Base-by-base conservation (phyloP, 2,329 filamentous ascomycete genomes). In the Cytospora mali region DNA sequence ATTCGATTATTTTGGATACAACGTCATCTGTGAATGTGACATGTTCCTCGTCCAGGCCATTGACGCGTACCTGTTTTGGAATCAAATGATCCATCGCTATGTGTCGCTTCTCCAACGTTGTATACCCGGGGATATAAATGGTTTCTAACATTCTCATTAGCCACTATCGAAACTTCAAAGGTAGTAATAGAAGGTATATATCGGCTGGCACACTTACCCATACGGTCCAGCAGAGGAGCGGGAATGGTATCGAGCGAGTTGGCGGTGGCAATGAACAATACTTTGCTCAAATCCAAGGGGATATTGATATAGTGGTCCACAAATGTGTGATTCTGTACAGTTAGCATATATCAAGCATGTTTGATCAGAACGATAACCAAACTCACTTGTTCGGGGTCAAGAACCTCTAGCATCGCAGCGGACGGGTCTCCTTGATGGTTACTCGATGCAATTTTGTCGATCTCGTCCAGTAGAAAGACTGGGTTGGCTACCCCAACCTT, bases 401-500 rank as follows among this genome's bases (percentile, higher is more conserved):
- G 82, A 13, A 99, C 95, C 75, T 99, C 95, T 16, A 99, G 87
- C 94, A 99, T 97, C 10, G 95, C 95, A 25, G 95, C 95, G 23
- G 92, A 96, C 4, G 95, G 95, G 71, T 99, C 95, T 48, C 95
- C 95, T 69, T 99, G 93, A 75, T 95, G 90, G 74, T 94, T 98
- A 39, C 92, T 88, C 64, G 88, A 88, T 66, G 93, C 93, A 66
- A 99, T 85, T 81, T 99, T 99, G 81, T 99, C 95, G 69, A 99
- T 97, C 79, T 99, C 95, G 72, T 99, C 95, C 14, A 99, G 87
- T 52, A 99, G 79, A 77, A 99, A 91, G 62, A 99, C 94, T 0
- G 95, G 95, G 72, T 99, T 99, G 3, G 92, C 87, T 23, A 98
- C 94, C 53, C 93, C 94, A 33, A 96, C 94, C 79, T 98, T 99